These are phyloP conservation scores for Gaillardinia entomophila DNA, from an alignment of 805 yeast genomes.

Conservation along the genomic window DNA sequence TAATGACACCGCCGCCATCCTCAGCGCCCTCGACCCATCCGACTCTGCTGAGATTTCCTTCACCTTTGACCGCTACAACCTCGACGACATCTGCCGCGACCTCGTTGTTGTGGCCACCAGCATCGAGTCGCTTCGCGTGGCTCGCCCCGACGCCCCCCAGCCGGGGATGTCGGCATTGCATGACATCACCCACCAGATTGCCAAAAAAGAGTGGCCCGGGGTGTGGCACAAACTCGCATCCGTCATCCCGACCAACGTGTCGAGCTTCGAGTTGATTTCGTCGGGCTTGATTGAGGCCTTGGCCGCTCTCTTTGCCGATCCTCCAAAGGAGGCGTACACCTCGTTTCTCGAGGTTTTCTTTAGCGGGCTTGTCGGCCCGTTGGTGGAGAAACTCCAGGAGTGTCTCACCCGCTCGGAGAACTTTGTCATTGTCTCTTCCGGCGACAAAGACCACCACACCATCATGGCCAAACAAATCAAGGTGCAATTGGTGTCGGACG, in stretches of 20 bases:
- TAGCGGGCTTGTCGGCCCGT: background rate
- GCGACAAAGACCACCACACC: conserved; percentile 40
- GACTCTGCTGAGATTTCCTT: conserved; percentile 27
- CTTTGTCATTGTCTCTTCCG: conserved; percentile 57
- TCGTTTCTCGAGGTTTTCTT: background rate
- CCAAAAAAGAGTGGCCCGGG: conserved; percentile 15
- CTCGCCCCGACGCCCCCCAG: too few relatives aligned
- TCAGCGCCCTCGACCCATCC: conserved; percentile 15
- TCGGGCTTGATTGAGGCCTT: conserved; percentile 56
- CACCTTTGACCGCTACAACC: conserved; percentile 14
- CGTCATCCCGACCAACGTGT: conserved; percentile 25
- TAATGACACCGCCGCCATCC: conserved; percentile 38
- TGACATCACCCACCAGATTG: background rate
- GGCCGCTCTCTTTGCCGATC: conserved; percentile 20
- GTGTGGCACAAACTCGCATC: conserved; percentile 19
- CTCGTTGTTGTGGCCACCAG: conserved; percentile 11
- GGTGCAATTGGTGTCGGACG: conserved; percentile 38
- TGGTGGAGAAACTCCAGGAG: conserved; percentile 63
- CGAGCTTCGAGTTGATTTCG: conserved; percentile 70
- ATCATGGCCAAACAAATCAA: conserved; percentile 70
- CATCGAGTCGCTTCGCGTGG: conserved; percentile 14
- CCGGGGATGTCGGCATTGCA: too few relatives aligned
- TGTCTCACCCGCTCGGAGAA: conserved; percentile 68
- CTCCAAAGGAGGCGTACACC: background rate
- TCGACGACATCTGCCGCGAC: conserved; percentile 8